Conservation (phyloP, 164 flowering plant species). For the Platanus orientalis region DNA sequence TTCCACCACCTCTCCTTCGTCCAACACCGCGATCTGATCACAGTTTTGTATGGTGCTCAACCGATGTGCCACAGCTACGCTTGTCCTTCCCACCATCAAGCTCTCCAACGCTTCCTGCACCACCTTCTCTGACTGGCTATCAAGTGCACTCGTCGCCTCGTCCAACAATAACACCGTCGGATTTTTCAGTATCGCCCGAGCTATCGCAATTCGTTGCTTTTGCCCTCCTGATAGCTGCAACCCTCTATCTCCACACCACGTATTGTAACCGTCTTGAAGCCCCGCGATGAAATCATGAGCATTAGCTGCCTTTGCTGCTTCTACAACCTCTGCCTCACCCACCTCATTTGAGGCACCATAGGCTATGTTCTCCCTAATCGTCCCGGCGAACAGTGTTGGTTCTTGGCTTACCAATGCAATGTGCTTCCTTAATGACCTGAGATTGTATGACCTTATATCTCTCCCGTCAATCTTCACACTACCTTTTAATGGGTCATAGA, state of each 20-base stretch:
- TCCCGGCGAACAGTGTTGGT: constrained; percentile 39
- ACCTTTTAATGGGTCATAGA: constrained; percentile 39
- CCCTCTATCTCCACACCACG: constrained; percentile 46
- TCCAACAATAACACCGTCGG: constrained; percentile 34
- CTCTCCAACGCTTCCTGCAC: constrained; percentile 13
- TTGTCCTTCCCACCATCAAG: constrained; percentile 37
- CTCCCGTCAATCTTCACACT: constrained; percentile 32
- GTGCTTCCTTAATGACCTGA: constrained; percentile 33
- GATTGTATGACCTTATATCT: constrained; percentile 29
- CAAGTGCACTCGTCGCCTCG: constrained; percentile 46
- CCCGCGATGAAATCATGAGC: constrained; percentile 41
- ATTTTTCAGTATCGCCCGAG: constrained; percentile 36
- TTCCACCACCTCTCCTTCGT: constrained; percentile 41
- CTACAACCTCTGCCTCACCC: constrained; percentile 27
- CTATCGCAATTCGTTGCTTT: constrained; percentile 46
- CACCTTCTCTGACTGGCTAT: constrained; percentile 35
- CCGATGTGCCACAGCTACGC: constrained; percentile 47
- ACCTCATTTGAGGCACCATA: constrained; percentile 28
- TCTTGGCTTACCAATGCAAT: constrained; percentile 46
- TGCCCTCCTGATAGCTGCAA: constrained; percentile 46
- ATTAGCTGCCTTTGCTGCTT: constrained; percentile 35
- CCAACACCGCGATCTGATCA: constrained; percentile 36
- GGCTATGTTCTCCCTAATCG: constrained; percentile 11
- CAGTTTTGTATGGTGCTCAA: constrained; percentile 11
- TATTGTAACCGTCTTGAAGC: constrained; percentile 39